Evolutionary conservation across 83 land plant genomes (phyloP).

Genomic region (Picea engelmannii): DNA sequence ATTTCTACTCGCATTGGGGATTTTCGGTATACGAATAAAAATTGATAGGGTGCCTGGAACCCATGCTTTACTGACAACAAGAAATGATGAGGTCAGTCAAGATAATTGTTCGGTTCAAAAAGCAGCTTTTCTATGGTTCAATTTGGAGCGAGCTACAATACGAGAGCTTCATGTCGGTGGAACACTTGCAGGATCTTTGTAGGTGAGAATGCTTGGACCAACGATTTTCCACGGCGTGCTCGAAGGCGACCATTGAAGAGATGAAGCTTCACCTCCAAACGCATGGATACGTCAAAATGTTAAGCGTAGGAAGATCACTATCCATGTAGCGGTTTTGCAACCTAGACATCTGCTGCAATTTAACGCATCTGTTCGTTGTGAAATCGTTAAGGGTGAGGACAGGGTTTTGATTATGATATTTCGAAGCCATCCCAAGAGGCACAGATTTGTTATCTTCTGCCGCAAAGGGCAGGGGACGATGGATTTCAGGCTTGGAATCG

Average conservation of each 20-base stretch:
- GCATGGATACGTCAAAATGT: too few species aligned
- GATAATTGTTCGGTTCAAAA: background rate
- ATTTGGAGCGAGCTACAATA: background rate
- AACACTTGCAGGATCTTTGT: background rate
- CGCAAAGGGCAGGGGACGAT: too few species aligned
- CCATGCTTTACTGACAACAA: background rate
- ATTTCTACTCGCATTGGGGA: background rate
- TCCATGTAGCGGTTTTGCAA: too few species aligned
- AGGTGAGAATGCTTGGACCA: background rate
- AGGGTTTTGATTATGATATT: too few species aligned
- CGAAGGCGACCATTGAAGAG: too few species aligned
- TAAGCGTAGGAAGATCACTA: too few species aligned
- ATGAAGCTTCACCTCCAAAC: too few species aligned
- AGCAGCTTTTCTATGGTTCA: background rate
- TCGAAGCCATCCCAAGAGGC: too few species aligned
- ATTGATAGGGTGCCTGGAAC: background rate
- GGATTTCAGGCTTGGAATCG: background rate
- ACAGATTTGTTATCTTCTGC: too few species aligned
- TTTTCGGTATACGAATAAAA: background rate
- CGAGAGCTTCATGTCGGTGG: background rate
- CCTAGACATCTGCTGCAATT: too few species aligned
- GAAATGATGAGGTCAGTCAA: background rate
- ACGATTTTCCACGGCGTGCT: conserved; percentile 1
- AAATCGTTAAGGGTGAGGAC: too few species aligned
- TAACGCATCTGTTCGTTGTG: too few species aligned